Base-by-base conservation (phyloP, 179 eudicot species). In the Vitellaria paradoxa region DNA sequence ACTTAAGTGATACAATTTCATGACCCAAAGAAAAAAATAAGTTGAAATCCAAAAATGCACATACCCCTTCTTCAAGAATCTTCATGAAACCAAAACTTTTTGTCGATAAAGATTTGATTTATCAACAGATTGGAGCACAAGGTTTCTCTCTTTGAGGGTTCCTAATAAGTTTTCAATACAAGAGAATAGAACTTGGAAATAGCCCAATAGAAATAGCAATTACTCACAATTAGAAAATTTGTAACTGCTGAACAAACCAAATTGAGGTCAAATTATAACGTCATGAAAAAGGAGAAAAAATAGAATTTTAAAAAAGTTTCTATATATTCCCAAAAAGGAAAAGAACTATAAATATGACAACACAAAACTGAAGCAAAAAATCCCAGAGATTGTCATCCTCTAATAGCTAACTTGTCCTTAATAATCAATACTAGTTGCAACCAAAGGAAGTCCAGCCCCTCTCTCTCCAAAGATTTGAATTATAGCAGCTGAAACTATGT, bases 391-490 rank as follows among this genome's bases (percentile, higher is more conserved):
- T 30, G 37, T 56, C 30, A 40, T 26, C 65, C 24, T 55, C 62
- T 1, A 30, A 30, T 2, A 30, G 37, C 82, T 83, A 72, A 93
- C 95, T 95, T 82, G 85, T 77, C 97, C 91, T 81, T 90, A 89
- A 76, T 53, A 72, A 21, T 82, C 88, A 61, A 76, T 82, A 42
- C 83, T 80, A 6, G 99, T 95, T 60, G 99, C 98, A 37, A 85
- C 96, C 64, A 95, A 77, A 49, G 98, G 98, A 76, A 95, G 82
- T 82, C 93, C 99, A 46, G 97, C 99, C 50, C 93, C 83, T 78
- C 85, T 91, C 78, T 84, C 78, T 59, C 93, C 93, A 77, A 91
- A 93, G 62, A 93, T 78, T 21, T 98, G 98, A 72, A 95, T 64
- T 57, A 90, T 80, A 40, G 87, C 94, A 79, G 91, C 94, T 70